A percentile compares a stretch with the other conserved stretches of the same genome.
phyloP scores from a whole-genome alignment of 768 basidiomycete species.

The Dendrothele bispora region DNA sequence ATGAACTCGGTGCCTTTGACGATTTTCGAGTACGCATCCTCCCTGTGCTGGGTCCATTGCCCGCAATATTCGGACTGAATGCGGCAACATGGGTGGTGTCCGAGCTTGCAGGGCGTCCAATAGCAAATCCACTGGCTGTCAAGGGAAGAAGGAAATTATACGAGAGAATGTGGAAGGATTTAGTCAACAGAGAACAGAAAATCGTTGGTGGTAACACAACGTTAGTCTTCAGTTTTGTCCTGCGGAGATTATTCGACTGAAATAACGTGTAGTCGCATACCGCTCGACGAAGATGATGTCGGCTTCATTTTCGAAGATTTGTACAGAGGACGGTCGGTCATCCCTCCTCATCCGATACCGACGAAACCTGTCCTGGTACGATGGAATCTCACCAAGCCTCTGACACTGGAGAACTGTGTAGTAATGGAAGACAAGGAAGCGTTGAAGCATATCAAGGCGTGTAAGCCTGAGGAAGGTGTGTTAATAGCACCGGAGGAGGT shows the following conservation, averaged over 20 bases:
- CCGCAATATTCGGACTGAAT: constrained; percentile 88
- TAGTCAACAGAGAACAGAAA: constrained; percentile 74
- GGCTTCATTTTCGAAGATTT: constrained; percentile 87
- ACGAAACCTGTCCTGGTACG: constrained; percentile 72
- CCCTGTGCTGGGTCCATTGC: constrained; percentile 87
- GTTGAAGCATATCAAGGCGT: constrained; percentile 58
- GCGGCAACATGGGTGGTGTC: constrained; percentile 88
- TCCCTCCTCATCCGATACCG: constrained; percentile 79
- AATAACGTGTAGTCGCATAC: constrained; percentile 53
- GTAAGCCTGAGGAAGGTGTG: constrained; percentile 25
- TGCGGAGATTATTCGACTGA: background rate
- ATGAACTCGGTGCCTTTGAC: constrained; percentile 87
- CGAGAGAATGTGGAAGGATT: constrained; percentile 72
- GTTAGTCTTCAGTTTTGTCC: constrained; percentile 34
- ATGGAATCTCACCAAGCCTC: constrained; percentile 70
- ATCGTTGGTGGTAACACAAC: constrained; percentile 61
- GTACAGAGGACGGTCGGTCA: constrained; percentile 70
- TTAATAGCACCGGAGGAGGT: constrained; percentile 48
- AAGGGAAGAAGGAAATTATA: constrained; percentile 86
- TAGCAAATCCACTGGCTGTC: constrained; percentile 80
- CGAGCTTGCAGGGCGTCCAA: constrained; percentile 81
- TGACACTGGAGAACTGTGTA: constrained; percentile 81
- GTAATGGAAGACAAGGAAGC: constrained; percentile 80
- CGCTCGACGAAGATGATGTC: constrained; percentile 83
- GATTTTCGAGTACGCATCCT: constrained; percentile 93